phyloP scores from a whole-genome alignment of 2,329 filamentous ascomycete species.

The Emericellopsis atlantica region DNA sequence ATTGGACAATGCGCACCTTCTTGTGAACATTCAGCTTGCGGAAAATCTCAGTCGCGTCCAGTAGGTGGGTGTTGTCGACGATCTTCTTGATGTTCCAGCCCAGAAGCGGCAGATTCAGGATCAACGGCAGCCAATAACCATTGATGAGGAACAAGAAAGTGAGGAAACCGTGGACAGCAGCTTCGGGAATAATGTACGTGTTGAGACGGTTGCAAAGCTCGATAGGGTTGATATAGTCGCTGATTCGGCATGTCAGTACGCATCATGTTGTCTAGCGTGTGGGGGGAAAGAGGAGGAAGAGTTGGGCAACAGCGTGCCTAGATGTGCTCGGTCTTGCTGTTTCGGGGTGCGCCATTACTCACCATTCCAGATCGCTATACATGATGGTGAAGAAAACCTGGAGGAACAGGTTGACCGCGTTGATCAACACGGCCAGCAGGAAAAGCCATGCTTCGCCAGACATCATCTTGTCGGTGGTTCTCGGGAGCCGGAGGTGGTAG shows the following conservation, averaged over 20 bases:
- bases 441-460: conserved; percentile 98
- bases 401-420: conserved; percentile 98
- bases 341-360: conserved; percentile 23
- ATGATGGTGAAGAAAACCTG: conserved; percentile 99
- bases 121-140: conserved; percentile 89
- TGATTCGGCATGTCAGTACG: conserved; percentile 19
- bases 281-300: background rate
- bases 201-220: conserved; percentile 99
- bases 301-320: background rate
- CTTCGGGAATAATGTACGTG: conserved; percentile 98
- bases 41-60: conserved; percentile 98
- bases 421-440: conserved; percentile 94
- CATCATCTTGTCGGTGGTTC: conserved; percentile 38
- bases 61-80: conserved; percentile 87
- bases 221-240: conserved; percentile 99
- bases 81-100: conserved; percentile 98
- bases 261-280: background rate
- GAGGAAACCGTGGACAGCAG: conserved; percentile 90
- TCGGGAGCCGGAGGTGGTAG: no score
- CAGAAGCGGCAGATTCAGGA: conserved; percentile 85
- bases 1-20: conserved; percentile 50
- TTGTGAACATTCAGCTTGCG: conserved; percentile 98
- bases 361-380: conserved; percentile 99
- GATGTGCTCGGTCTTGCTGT: background rate
- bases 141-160: conserved; percentile 96